These are phyloP conservation scores for Mortierella sp. DNA, from an alignment of 371 early-diverging fungal species.

Conservation along the genomic window DNA sequence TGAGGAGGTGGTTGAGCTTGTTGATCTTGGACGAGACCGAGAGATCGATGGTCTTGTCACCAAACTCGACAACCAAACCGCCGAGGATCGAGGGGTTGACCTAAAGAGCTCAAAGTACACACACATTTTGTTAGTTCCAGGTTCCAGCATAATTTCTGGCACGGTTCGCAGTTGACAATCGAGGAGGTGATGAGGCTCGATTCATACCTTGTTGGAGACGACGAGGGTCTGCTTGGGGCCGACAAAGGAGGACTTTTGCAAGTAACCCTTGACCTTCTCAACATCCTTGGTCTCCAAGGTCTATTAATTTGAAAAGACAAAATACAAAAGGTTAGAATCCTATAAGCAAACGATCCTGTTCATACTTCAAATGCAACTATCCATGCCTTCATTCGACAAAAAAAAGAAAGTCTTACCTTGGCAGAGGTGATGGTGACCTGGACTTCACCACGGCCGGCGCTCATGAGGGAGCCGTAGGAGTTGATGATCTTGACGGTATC, in stretches of 20 bases:
- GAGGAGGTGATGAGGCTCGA: too few relatives aligned
- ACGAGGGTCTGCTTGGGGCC: slow-evolving; percentile 78
- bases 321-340: neutral
- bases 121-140: too few relatives aligned
- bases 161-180: too few relatives aligned
- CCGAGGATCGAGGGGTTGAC: slow-evolving; percentile 92
- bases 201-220: slow-evolving; percentile 92
- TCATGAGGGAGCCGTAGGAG: slow-evolving; percentile 88
- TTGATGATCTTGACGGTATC: slow-evolving; percentile 86
- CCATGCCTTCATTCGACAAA: too few relatives aligned
- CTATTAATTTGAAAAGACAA: neutral
- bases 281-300: slow-evolving; percentile 69
- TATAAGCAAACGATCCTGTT: too few relatives aligned
- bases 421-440: slow-evolving; percentile 93
- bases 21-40: slow-evolving; percentile 92
- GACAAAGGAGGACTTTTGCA: slow-evolving; percentile 74
- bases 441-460: slow-evolving; percentile 93
- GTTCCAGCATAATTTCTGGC: too few relatives aligned
- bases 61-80: slow-evolving; percentile 94
- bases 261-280: slow-evolving; percentile 70
- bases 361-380: too few relatives aligned
- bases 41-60: slow-evolving; percentile 97
- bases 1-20: slow-evolving; percentile 91
- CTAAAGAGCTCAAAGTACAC: slow-evolving; percentile 38
- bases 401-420: slow-evolving; percentile 63